phyloP scores from a whole-genome alignment of 352 stramenopile species.

The Globisporangium takayamanum region DNA sequence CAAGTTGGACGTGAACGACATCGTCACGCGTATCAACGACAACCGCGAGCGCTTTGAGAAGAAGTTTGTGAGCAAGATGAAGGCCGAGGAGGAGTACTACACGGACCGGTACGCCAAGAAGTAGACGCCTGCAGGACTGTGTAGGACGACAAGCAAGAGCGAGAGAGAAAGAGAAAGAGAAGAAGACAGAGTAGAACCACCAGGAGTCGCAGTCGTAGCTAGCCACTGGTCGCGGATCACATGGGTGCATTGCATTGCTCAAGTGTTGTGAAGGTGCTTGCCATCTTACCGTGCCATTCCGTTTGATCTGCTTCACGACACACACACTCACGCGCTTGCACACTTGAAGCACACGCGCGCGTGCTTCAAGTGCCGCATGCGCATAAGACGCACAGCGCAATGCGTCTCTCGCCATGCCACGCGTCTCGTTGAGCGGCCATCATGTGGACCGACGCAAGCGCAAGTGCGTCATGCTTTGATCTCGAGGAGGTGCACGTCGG shows the following conservation, averaged over 20 bases:
- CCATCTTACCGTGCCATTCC: too few relatives aligned
- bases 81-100: conserved; percentile 91
- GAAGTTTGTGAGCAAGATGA: conserved; percentile 92
- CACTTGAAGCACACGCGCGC: too few relatives aligned
- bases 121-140: conserved; percentile 2
- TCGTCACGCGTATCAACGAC: conserved; percentile 85
- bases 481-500: conserved; percentile 1
- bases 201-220: too few relatives aligned
- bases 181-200: too few relatives aligned
- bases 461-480: neutral
- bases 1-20: conserved; percentile 80
- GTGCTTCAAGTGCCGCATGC: too few relatives aligned
- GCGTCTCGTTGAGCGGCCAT: neutral
- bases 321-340: too few relatives aligned
- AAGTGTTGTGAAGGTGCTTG: too few relatives aligned
- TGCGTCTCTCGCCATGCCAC: neutral
- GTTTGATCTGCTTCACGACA: too few relatives aligned
- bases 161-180: too few relatives aligned
- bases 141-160: neutral
- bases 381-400: too few relatives aligned
- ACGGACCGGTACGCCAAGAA: conserved; percentile 78
- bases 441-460: neutral
- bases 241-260: too few relatives aligned
- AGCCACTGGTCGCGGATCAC: too few relatives aligned
- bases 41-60: conserved; percentile 89